phyloP scores from a whole-genome alignment of 805 yeast genomes.

The Yarrowia deformans region DNA sequence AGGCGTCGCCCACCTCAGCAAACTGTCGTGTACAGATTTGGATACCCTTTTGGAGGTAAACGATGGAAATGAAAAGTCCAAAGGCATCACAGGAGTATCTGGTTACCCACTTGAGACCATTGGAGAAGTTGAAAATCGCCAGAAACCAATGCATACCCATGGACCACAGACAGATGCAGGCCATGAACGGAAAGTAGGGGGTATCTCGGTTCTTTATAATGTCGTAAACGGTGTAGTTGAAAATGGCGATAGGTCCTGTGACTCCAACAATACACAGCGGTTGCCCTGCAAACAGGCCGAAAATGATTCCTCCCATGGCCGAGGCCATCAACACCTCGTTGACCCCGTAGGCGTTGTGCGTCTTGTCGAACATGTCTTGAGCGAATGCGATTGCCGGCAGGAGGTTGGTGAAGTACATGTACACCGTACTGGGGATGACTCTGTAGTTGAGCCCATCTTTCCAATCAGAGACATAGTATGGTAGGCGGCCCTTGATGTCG shows the following conservation, averaged over 20 bases:
- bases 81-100: constrained; percentile 89
- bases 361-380: constrained; percentile 94
- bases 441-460: constrained; percentile 83
- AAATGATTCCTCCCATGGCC: constrained; percentile 87
- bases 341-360: constrained; percentile 85
- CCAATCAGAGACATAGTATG: constrained; percentile 80
- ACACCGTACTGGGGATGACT: constrained; percentile 82
- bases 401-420: constrained; percentile 85
- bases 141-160: constrained; percentile 79
- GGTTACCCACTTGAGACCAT: constrained; percentile 73
- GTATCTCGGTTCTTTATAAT: constrained; percentile 61
- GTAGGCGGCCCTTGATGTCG: constrained; percentile 62
- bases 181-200: constrained; percentile 86
- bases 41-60: constrained; percentile 89
- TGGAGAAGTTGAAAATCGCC: constrained; percentile 72
- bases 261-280: constrained; percentile 96
- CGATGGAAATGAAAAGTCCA: constrained; percentile 87
- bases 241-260: constrained; percentile 93
- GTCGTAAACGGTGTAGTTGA: constrained; percentile 87
- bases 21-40: constrained; percentile 82
- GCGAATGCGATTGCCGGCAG: constrained; percentile 96
- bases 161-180: constrained; percentile 94
- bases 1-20: constrained; percentile 49
- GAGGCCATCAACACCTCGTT: constrained; percentile 86
- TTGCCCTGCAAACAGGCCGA: constrained; percentile 86